These are phyloP conservation scores for Xanthoconium stramineum DNA, from an alignment of 768 basidiomycete species.

Conservation along the genomic window DNA sequence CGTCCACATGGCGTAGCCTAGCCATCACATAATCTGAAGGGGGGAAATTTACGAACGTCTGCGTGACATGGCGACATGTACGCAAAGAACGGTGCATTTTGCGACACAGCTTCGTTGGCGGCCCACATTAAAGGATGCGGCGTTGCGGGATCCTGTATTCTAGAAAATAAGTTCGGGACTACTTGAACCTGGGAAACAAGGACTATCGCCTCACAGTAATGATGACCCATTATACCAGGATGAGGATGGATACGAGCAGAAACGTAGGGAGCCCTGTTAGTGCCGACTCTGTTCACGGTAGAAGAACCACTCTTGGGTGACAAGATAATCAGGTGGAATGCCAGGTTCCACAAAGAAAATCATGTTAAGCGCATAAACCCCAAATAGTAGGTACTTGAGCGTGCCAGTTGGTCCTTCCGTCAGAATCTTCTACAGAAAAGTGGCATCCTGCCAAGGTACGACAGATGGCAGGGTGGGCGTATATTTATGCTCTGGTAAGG, in stretches of 20 bases:
- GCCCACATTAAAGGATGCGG: background rate
- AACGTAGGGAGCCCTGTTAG: background rate
- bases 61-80: background rate
- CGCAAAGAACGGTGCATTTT: background rate
- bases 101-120: background rate
- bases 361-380: background rate
- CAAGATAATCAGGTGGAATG: background rate
- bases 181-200: background rate
- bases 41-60: background rate
- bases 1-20: no score
- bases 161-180: background rate
- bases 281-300: no score
- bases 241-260: background rate
- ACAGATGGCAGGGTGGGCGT: background rate
- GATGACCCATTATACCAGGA: background rate
- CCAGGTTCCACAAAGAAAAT: background rate
- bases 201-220: background rate
- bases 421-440: conserved; percentile 1
- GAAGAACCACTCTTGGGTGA: no score
- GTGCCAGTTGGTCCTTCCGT: background rate
- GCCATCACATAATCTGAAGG: no score
- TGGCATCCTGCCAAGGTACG: conserved; percentile 4
- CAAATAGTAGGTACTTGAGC: background rate
- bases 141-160: background rate
- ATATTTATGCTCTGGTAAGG: background rate